Base-by-base conservation (phyloP, 345 rosid genomes). In the Lepidium sativum region DNA sequence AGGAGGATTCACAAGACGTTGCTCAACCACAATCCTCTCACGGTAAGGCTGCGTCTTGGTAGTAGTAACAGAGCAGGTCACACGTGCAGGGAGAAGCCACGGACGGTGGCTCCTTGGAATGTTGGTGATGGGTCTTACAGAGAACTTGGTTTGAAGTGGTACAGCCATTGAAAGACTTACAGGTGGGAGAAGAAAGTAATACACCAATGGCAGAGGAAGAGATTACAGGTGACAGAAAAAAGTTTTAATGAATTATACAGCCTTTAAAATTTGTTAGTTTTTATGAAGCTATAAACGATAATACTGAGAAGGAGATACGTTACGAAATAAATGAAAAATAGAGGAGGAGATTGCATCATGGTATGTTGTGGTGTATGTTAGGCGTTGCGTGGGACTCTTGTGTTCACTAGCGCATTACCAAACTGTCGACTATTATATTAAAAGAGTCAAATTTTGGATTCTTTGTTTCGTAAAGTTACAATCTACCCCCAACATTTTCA, bases 371-470 rank as follows among this genome's bases (percentile, higher is more conserved):
- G 67, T 63, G 63, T 37, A 50, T 9, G 58, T 32, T 40, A 54
- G 15, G 17, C 8, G 45, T 5, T 75, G 76, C 96, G 96, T 89
- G 90, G 96, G 64, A 27, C 7, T 45, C 48, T 67, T 8, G 50
- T 58, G 58, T 41, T 68, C 87, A 20, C 75, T 60, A 67, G 71
- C 54, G 13, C 25, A 37, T 49, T 41, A 40, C 15, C 3, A 47
- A n/a, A 45, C 3, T 37, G 9, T 6, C 8, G 10, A 35, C 48
- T 48, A 12, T 13, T 3, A 3, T 9, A 43, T n/a, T n/a, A 17
- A 17, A 15, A 23, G 6, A 2, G 1, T 27, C 14, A 20, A 21
- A 37, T n/a, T 17, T 48, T 18, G 43, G 23, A 32, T 39, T n/a
- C n/a, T n/a, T n/a, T n/a, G n/a, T n/a, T 59, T 68, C 10, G 10